phyloP scores from a whole-genome alignment of 78 protist species.

The Dictyostelium firmibasis region DNA sequence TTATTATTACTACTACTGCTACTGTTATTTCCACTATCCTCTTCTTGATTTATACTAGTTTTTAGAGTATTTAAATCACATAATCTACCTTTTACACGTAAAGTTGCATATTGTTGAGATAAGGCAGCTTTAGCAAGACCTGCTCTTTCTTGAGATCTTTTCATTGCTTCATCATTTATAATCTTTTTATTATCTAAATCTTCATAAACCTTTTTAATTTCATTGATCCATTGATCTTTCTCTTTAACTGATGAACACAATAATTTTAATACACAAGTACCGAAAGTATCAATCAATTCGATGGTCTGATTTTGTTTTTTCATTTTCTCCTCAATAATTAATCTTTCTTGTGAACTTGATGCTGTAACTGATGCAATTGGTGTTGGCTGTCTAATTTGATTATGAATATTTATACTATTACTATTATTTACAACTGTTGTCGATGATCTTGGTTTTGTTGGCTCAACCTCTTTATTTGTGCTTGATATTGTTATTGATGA shows the following conservation, averaged over 20 bases:
- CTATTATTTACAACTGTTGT: neutral
- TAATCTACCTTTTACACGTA: conserved; percentile 43
- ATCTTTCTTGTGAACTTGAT: conserved; percentile 25
- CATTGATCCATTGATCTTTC: conserved; percentile 32
- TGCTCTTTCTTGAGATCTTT: conserved; percentile 73
- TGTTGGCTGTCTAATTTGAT: conserved; percentile 24
- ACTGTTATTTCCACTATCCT: neutral
- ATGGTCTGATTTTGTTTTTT: conserved; percentile 22
- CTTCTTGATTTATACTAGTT: neutral
- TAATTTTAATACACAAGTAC: conserved; percentile 45
- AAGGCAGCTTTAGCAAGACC: conserved; percentile 57
- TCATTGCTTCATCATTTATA: conserved; percentile 72
- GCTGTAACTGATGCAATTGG: conserved; percentile 28
- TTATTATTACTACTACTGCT: neutral
- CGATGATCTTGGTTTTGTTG: conserved; percentile 21
- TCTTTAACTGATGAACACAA: conserved; percentile 41
- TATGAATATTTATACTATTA: neutral
- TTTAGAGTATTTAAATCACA: conserved; percentile 14
- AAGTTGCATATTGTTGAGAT: conserved; percentile 74
- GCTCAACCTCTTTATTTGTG: neutral
- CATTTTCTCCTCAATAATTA: neutral
- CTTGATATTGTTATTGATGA: conserved; percentile 8
- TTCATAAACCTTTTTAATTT: conserved; percentile 57
- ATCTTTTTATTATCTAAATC: conserved; percentile 54
- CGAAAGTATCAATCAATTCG: conserved; percentile 61